phyloP scores from a whole-genome alignment of 1,284 basidiomycete genomes.

The Ceratobasidium theobromae region DNA sequence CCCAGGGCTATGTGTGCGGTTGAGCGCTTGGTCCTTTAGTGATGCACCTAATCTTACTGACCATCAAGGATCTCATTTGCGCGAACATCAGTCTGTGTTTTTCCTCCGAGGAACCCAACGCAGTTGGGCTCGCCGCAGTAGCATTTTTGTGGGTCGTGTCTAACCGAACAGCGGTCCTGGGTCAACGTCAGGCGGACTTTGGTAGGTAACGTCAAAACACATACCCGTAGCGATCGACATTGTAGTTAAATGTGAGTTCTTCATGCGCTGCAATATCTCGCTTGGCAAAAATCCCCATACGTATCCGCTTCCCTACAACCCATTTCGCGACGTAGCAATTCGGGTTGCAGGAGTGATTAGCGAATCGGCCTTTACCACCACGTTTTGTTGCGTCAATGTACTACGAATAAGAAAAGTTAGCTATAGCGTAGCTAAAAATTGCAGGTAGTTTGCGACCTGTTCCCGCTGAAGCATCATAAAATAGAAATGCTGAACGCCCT shows the following conservation, averaged over 20 bases:
- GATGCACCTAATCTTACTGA: constrained; percentile 44
- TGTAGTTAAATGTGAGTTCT: constrained; percentile 99
- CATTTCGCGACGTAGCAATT: constrained; percentile 99
- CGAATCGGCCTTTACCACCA: constrained; percentile 94
- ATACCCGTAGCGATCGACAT: constrained; percentile 97
- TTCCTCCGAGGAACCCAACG: constrained; percentile 94
- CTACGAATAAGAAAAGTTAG: constrained; percentile 47
- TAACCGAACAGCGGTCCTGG: constrained; percentile 42
- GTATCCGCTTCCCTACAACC: constrained; percentile 88
- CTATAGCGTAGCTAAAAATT: background rate
- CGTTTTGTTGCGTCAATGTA: constrained; percentile 98
- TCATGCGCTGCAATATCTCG: constrained; percentile 79
- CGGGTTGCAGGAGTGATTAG: constrained; percentile 97
- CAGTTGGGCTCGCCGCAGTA: constrained; percentile 97
- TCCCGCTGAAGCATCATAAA: constrained; percentile 99
- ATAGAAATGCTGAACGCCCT: constrained; percentile 96
- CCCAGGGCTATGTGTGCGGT: constrained; percentile 70
- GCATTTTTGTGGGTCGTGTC: constrained; percentile 93
- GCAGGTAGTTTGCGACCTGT: constrained; percentile 61
- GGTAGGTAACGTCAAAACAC: constrained; percentile 40
- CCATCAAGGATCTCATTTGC: constrained; percentile 84
- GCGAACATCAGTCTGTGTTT: constrained; percentile 94
- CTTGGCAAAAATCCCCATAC: constrained; percentile 98
- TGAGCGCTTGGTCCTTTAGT: constrained; percentile 28
- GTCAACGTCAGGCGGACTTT: constrained; percentile 34